phyloP scores from a whole-genome alignment of 352 stramenopile genomes.

The Pythium sp. region DNA sequence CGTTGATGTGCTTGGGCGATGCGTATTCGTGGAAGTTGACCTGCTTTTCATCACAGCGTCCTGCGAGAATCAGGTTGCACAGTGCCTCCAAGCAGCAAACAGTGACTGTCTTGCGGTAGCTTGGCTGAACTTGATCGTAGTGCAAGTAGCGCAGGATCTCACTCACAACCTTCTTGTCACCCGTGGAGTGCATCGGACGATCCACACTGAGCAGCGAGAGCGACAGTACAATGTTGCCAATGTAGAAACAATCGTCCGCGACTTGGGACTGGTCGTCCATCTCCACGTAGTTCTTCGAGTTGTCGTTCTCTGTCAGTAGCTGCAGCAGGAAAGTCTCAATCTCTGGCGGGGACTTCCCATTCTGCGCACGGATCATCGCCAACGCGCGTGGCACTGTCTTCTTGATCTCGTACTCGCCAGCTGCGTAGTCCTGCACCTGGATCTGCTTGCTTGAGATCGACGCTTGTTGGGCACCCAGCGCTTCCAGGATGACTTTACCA shows the following conservation, averaged over 20 bases:
- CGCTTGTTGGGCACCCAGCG: constrained; percentile 70
- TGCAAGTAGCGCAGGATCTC: constrained; percentile 80
- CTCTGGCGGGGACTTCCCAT: constrained; percentile 71
- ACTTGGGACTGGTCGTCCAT: constrained; percentile 86
- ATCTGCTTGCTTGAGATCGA: constrained; percentile 85
- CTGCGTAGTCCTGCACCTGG: constrained; percentile 82
- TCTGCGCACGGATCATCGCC: constrained; percentile 76
- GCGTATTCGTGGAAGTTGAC: constrained; percentile 74
- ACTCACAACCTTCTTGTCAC: constrained; percentile 49
- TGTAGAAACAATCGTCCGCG: constrained; percentile 83
- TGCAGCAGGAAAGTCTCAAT: constrained; percentile 81
- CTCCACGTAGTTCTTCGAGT: constrained; percentile 88
- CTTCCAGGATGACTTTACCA: constrained; percentile 79
- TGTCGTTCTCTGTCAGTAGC: constrained; percentile 81
- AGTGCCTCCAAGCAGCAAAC: constrained; percentile 80
- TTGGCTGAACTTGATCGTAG: constrained; percentile 84
- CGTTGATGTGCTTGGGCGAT: constrained; percentile 65
- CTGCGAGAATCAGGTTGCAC: constrained; percentile 73
- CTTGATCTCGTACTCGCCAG: constrained; percentile 87
- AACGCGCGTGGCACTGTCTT: constrained; percentile 77
- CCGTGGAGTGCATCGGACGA: constrained; percentile 39
- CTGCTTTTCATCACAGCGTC: constrained; percentile 60
- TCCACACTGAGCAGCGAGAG: constrained; percentile 71
- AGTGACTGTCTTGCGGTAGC: constrained; percentile 78
- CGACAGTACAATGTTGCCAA: constrained; percentile 73